These are phyloP conservation scores for Phytophthora agathidicida DNA, from an alignment of 352 stramenopile genomes.

Conservation along the genomic window DNA sequence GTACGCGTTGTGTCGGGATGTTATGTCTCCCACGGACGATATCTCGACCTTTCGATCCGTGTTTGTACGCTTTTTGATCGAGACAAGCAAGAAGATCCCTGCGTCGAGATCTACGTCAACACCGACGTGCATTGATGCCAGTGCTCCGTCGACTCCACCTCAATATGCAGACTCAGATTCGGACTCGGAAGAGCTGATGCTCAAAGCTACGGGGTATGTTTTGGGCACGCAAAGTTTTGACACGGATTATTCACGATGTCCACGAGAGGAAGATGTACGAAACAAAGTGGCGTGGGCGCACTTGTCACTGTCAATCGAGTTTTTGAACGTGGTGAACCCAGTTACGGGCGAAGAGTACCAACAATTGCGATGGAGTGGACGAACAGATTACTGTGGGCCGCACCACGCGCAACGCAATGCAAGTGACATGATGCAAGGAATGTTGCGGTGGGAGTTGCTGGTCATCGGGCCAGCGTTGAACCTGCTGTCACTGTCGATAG, in stretches of 20 bases:
- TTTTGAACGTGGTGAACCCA: slow-evolving; percentile 36
- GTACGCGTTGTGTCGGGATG: slow-evolving; percentile 43
- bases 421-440: slow-evolving; percentile 39
- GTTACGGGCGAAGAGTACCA: slow-evolving; percentile 34
- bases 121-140: slow-evolving; percentile 13
- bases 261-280: slow-evolving; percentile 9
- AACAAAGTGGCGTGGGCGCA: slow-evolving; percentile 44
- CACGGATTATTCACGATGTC: slow-evolving; percentile 22
- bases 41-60: slow-evolving; percentile 41
- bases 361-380: slow-evolving; percentile 42
- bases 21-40: slow-evolving; percentile 33
- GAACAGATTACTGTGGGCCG: slow-evolving; percentile 44
- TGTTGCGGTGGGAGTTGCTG: slow-evolving; percentile 46
- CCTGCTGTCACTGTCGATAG: slow-evolving; percentile 24
- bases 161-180: slow-evolving; percentile 14
- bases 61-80: slow-evolving; percentile 47
- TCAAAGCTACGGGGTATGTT: slow-evolving; percentile 33
- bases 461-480: slow-evolving; percentile 37
- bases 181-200: slow-evolving; percentile 13
- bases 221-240: slow-evolving; percentile 50
- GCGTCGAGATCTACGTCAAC: neutral
- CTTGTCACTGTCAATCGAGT: slow-evolving; percentile 47
- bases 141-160: slow-evolving; percentile 14
- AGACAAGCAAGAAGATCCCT: slow-evolving; percentile 26
- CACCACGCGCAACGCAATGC: slow-evolving; percentile 42